Evolutionary conservation across 495 filamentous ascomycete genomes (phyloP).

Genomic region (Penicillium subrubescens): DNA sequence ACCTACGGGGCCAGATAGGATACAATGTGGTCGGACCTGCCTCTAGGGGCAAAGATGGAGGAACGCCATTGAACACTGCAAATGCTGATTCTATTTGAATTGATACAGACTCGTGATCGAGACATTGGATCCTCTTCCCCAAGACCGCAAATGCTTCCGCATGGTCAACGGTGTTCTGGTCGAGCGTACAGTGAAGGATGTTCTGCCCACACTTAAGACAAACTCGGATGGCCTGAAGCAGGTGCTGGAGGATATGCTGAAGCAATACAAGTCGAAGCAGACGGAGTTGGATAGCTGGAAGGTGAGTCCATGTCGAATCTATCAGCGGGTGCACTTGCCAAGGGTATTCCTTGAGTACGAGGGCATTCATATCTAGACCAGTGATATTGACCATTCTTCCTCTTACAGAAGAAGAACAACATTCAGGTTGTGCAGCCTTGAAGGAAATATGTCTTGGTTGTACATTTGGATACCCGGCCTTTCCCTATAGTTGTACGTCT

Average conservation of each 20-base stretch:
- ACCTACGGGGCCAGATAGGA: background rate
- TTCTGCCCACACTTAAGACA: constrained; percentile 87
- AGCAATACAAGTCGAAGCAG: constrained; percentile 95
- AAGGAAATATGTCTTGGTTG: constrained; percentile 11
- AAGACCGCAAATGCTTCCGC: constrained; percentile 94
- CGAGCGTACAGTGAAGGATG: constrained; percentile 90
- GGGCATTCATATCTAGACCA: background rate
- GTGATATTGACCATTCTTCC: constrained; percentile 2
- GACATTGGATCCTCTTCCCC: constrained; percentile 79
- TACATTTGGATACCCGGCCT: constrained; percentile 18
- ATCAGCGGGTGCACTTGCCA: background rate
- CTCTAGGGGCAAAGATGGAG: background rate
- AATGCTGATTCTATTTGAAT: constrained; percentile 16
- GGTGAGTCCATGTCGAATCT: constrained; percentile 51
- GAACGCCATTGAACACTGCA: background rate
- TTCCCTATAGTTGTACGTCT: constrained; percentile 3
- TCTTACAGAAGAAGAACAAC: constrained; percentile 92
- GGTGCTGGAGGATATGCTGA: constrained; percentile 92
- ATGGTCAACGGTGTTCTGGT: constrained; percentile 97
- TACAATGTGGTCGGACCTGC: background rate
- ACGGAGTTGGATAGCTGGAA: constrained; percentile 98
- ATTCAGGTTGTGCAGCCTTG: constrained; percentile 91
- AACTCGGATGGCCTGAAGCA: constrained; percentile 94
- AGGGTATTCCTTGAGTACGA: background rate
- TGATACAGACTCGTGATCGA: constrained; percentile 84